phyloP scores from a whole-genome alignment of 139 green algal genomes.

The Deuterostichococcus epilithicus region DNA sequence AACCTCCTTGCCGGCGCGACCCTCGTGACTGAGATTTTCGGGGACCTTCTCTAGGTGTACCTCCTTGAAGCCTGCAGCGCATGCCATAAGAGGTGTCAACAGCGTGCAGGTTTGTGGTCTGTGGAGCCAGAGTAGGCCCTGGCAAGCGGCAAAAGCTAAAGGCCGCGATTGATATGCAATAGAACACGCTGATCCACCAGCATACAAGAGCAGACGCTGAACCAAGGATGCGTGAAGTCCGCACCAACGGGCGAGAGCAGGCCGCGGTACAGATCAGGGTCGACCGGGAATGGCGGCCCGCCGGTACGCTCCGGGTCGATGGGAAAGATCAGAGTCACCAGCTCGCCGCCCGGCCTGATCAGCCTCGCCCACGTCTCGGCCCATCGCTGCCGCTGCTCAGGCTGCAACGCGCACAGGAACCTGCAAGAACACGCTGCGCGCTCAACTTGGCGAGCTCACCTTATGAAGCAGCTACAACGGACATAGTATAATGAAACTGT shows the following conservation, averaged over 20 bases:
- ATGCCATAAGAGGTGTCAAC: not conserved
- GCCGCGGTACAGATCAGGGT: conserved; percentile 40
- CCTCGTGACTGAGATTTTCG: conserved; percentile 27
- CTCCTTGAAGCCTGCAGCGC: conserved; percentile 39
- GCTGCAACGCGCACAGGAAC: conserved; percentile 66
- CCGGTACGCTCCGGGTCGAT: conserved; percentile 23
- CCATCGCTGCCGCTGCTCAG: conserved; percentile 46
- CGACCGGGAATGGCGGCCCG: conserved; percentile 57
- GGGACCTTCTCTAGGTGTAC: conserved; percentile 29
- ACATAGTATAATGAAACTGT: too few relatives aligned
- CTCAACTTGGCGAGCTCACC: too few relatives aligned
- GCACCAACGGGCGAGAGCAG: conserved; percentile 35
- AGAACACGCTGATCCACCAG: too few relatives aligned
- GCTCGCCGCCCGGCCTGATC: conserved; percentile 37
- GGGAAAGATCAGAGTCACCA: conserved; percentile 63
- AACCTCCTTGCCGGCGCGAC: conserved; percentile 38
- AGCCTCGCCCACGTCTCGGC: conserved; percentile 36
- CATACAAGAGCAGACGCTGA: too few relatives aligned
- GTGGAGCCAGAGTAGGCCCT: too few relatives aligned
- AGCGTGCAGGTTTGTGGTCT: too few relatives aligned
- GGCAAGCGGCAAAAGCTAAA: too few relatives aligned
- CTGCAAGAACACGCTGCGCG: conserved; percentile 1
- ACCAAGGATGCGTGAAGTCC: too few relatives aligned
- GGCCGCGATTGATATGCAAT: too few relatives aligned
- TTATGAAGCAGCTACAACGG: too few relatives aligned